phyloP scores from a whole-genome alignment of 1,284 basidiomycete genomes.

The Phaffia rhodozyma region DNA sequence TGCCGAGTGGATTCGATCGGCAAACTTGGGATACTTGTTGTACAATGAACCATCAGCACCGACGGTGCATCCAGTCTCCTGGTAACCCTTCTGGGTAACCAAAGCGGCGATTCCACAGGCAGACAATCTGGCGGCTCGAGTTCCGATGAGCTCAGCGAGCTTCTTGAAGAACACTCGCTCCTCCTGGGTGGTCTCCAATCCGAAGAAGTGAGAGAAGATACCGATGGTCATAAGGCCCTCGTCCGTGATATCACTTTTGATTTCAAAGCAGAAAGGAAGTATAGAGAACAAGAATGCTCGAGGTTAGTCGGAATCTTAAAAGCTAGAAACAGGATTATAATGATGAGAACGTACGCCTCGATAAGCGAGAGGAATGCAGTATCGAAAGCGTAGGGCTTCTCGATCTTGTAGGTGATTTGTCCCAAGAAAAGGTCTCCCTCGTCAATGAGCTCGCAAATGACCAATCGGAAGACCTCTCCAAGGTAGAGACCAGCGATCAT shows the following conservation, averaged over 20 bases:
- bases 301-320: background rate
- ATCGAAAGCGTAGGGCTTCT: slow-evolving; percentile 83
- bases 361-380: slow-evolving; percentile 94
- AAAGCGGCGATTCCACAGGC: slow-evolving; percentile 91
- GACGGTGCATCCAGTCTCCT: slow-evolving; percentile 77
- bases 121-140: slow-evolving; percentile 72
- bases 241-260: slow-evolving; percentile 85
- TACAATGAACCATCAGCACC: slow-evolving; percentile 83
- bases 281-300: background rate
- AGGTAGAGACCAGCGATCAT: slow-evolving; percentile 96
- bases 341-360: slow-evolving; percentile 52
- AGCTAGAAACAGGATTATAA: background rate
- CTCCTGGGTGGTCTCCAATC: slow-evolving; percentile 80
- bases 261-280: background rate
- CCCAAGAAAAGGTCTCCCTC: slow-evolving; percentile 93
- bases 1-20: slow-evolving; percentile 77
- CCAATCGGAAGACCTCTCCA: slow-evolving; percentile 86
- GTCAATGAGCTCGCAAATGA: slow-evolving; percentile 91
- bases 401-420: slow-evolving; percentile 95
- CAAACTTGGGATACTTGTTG: slow-evolving; percentile 90
- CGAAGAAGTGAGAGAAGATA: slow-evolving; percentile 92
- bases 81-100: slow-evolving; percentile 78
- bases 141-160: slow-evolving; percentile 77
- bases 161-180: slow-evolving; percentile 92
- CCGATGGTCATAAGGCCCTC: slow-evolving; percentile 92